Percentiles rank a stretch among this genome's conserved stretches.
phyloP scores from a whole-genome alignment of 495 filamentous ascomycete genomes.

The Penicillium angulare region DNA sequence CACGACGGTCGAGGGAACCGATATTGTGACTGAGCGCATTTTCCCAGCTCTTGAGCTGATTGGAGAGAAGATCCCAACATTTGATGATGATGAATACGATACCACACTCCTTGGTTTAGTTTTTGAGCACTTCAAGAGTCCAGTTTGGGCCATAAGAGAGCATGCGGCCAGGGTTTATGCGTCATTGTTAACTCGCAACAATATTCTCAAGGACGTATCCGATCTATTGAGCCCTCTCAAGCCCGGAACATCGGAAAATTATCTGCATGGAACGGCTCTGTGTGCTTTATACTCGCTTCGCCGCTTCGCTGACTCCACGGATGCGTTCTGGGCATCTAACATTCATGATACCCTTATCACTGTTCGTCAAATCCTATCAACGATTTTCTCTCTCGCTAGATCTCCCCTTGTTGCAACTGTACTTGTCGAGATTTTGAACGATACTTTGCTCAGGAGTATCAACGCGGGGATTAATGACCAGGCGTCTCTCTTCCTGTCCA shows the following conservation, averaged over 20 bases:
- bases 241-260: conserved; percentile 50
- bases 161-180: conserved; percentile 81
- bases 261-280: conserved; percentile 61
- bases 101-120: conserved; percentile 34
- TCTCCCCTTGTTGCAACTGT: conserved; percentile 43
- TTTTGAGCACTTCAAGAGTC: conserved; percentile 56
- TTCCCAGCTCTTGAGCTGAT: conserved; percentile 89
- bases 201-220: conserved; percentile 50
- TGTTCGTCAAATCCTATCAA: conserved; percentile 26
- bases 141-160: conserved; percentile 85
- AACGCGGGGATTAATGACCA: conserved; percentile 30
- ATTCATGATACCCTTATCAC: conserved; percentile 26
- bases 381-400: conserved; percentile 25
- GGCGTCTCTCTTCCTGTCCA: conserved; percentile 19
- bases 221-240: conserved; percentile 42
- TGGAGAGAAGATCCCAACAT: conserved; percentile 45
- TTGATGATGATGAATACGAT: conserved; percentile 31
- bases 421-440: conserved; percentile 43
- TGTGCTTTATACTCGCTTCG: conserved; percentile 50
- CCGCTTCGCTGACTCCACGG: conserved; percentile 31
- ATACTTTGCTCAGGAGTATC: conserved; percentile 34
- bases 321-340: conserved; percentile 33
- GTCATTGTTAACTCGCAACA: conserved; percentile 54
- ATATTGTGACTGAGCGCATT: conserved; percentile 62
- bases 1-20: conserved; percentile 38